Evolutionary conservation across 108 stramenopile genomes (phyloP), one percentile per base, ranked within the genome.

Genomic region (Ochromonas danica): DNA sequence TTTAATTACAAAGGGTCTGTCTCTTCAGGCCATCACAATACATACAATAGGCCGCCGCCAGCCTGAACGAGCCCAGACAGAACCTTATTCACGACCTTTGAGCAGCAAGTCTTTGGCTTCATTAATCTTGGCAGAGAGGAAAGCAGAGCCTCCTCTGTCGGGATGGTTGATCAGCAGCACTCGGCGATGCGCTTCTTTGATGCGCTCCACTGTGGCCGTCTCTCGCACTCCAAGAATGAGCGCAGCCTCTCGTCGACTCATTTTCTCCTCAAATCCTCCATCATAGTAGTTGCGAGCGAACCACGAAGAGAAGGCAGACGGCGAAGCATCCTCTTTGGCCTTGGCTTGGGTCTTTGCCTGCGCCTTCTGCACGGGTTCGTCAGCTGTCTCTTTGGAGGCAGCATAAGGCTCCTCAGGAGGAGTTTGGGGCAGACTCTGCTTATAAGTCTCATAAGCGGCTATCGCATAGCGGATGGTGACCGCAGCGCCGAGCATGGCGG

Each of bases 91-190:
- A n/a, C n/a, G n/a, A 10, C 86, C 86, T 45, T 87, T 87, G 25
- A 99, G 83, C 45, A 99, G 90, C 17, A 97, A 81, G 71, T 97
- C 98, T 89, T 99, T 99, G 0, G 97, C 98, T 86, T 98, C 98
- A 81, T 99, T 99, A 57, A 99, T 87, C 83, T 99, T 99, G 72
- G 93, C 93, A 42, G 94, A 89, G 43, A 99, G 62, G 79, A 92
- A 97, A 35, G 94, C 96, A 42, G 93, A 94, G 41, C 98, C 98
- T 1, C 98, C 98, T 25, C 92, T 93, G 87, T 99, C 98, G 1
- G 98, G 98, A 89, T 99, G 98, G 80, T 99, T 99, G 81, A 96
- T 80, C 78, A 98, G 90, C 36, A 97, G 78, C 14, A 99, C 82
- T 71, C 94, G 92, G 0, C 97, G 91, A 87, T 99, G 97, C 0